Conservation (phyloP, 495 filamentous ascomycete genomes). For the Cairneyella variabilis region DNA sequence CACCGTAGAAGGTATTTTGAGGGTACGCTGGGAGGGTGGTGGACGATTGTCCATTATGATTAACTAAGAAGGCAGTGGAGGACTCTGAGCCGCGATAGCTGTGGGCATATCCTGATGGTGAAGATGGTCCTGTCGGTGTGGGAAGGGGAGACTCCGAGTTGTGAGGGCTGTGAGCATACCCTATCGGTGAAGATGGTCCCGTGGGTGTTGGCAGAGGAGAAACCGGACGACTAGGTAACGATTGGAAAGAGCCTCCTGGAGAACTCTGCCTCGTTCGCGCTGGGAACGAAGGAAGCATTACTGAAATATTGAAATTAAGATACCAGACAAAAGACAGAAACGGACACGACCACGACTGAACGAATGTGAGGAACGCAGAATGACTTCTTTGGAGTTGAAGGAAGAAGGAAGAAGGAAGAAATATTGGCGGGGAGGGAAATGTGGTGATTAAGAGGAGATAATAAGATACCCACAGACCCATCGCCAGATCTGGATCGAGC, state of each 20-base stretch:
- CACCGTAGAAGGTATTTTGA: background rate
- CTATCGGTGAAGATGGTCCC: background rate
- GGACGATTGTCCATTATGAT: background rate
- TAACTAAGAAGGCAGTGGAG: background rate
- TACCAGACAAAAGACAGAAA: background rate
- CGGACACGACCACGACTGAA: background rate
- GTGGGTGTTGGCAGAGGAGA: background rate
- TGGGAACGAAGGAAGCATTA: constrained; percentile 1
- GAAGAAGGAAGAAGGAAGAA: background rate
- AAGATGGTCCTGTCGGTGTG: background rate
- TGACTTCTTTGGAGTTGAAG: background rate
- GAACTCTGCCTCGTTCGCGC: background rate
- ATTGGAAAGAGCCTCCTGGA: background rate
- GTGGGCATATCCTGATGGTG: background rate
- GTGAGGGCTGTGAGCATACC: background rate
- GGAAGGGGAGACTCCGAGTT: background rate
- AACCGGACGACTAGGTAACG: background rate
- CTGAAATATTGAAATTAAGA: background rate
- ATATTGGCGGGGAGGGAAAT: too few species aligned
- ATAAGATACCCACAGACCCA: background rate
- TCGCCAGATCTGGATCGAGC: too few species aligned
- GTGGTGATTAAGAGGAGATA: background rate
- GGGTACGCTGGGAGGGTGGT: constrained; percentile 4
- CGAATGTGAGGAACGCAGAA: background rate
- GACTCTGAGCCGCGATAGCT: background rate